Evolutionary conservation across 495 filamentous ascomycete genomes (phyloP).

Genomic region (Hyaloscypha finlandica): DNA sequence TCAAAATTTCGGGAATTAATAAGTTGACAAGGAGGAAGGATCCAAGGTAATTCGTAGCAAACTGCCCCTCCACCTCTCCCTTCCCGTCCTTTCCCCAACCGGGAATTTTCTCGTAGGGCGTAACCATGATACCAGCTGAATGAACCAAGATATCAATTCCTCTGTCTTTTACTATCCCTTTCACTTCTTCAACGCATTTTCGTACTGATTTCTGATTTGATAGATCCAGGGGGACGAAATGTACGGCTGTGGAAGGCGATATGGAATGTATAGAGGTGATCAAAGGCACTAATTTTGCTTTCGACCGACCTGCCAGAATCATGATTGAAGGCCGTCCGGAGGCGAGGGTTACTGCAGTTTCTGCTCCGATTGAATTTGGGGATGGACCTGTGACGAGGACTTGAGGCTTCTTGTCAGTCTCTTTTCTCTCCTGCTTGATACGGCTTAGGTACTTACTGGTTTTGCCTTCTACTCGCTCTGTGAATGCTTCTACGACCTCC

Average conservation of each 20-base stretch:
- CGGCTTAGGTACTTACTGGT: constrained; percentile 20
- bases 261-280: constrained; percentile 23
- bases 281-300: constrained; percentile 18
- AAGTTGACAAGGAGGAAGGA: constrained; percentile 50
- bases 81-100: constrained; percentile 9
- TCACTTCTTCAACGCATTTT: constrained; percentile 43
- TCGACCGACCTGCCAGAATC: constrained; percentile 55
- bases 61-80: constrained; percentile 48
- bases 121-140: constrained; percentile 22
- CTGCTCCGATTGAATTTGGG: constrained; percentile 30
- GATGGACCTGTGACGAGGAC: constrained; percentile 35
- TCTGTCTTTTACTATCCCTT: constrained; percentile 34
- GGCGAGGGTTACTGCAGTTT: constrained; percentile 44
- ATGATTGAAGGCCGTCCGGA: constrained; percentile 51
- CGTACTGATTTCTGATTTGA: constrained; percentile 42
- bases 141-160: constrained; percentile 36
- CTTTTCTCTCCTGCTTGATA: too few species aligned
- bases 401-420: constrained; percentile 7
- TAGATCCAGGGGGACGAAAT: constrained; percentile 43
- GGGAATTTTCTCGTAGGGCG: neutral
- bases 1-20: constrained; percentile 32
- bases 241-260: constrained; percentile 4
- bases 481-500: constrained; percentile 36
- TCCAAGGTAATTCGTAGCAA: constrained; percentile 52
- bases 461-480: constrained; percentile 24